Evolutionary conservation across 148 eudicot species (phyloP).

Genomic region (Persicaria tinctoria): DNA sequence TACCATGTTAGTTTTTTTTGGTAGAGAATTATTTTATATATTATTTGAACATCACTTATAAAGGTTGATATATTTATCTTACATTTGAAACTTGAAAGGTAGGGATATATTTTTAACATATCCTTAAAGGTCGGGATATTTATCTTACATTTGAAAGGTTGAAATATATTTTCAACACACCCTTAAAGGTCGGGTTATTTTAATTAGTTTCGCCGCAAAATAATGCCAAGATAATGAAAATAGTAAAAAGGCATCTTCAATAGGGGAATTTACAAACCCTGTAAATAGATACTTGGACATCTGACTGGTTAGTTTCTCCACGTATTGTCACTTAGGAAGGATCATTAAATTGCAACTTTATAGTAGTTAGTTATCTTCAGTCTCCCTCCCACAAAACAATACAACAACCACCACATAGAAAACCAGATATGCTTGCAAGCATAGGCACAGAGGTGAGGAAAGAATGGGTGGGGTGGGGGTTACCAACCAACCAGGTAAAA

Average conservation of each 20-base stretch:
- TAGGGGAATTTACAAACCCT: not conserved
- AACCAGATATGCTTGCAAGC: not conserved
- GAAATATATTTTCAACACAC: no score
- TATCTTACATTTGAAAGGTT: no score
- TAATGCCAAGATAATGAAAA: not conserved
- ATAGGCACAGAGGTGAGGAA: not conserved
- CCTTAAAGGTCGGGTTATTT: no score
- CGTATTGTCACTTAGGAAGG: not conserved
- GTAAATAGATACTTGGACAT: not conserved
- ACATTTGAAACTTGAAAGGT: no score
- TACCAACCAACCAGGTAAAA: not conserved
- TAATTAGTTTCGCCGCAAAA: no score
- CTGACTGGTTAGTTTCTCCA: not conserved
- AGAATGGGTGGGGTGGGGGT: not conserved
- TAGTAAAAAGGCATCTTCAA: not conserved
- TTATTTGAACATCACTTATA: no score
- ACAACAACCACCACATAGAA: constrained; percentile 5
- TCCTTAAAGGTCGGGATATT: no score
- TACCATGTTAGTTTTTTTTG: no score
- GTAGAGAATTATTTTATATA: no score
- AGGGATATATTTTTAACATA: no score
- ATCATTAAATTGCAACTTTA: not conserved
- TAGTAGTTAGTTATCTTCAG: not conserved
- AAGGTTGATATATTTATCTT: no score
- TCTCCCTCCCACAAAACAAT: not conserved